phyloP scores from a whole-genome alignment of 352 stramenopile genomes.

The Phytopythium oedochilum region DNA sequence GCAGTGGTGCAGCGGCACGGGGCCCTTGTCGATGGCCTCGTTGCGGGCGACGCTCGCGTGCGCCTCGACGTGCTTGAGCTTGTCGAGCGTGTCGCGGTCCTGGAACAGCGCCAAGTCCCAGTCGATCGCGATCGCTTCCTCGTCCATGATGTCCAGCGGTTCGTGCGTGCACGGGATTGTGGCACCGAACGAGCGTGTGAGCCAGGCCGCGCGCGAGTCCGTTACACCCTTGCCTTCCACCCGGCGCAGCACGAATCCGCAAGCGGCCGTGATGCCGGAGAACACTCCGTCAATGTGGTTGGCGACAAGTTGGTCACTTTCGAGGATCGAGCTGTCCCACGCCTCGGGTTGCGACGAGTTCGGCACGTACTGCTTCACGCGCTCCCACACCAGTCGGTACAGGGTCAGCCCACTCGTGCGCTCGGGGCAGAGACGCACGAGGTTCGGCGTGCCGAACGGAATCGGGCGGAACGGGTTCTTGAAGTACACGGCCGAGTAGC shows the following conservation, averaged over 20 bases:
- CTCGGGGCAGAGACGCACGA: slow-evolving; percentile 84
- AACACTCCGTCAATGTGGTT: slow-evolving; percentile 85
- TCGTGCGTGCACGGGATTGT: slow-evolving; percentile 79
- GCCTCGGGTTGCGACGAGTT: slow-evolving; percentile 29
- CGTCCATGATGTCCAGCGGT: slow-evolving; percentile 73
- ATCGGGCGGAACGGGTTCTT: slow-evolving; percentile 86
- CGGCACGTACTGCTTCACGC: slow-evolving; percentile 74
- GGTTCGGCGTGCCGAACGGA: slow-evolving; percentile 82
- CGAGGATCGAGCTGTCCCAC: slow-evolving; percentile 23
- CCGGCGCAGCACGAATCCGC: slow-evolving; percentile 73
- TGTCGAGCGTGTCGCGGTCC: slow-evolving; percentile 74
- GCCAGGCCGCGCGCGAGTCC: slow-evolving; percentile 71
- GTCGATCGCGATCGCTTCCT: slow-evolving; percentile 85
- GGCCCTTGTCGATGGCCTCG: slow-evolving; percentile 84
- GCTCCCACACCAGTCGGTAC: slow-evolving; percentile 79
- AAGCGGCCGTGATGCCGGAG: slow-evolving; percentile 60
- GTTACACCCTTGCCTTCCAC: slow-evolving; percentile 84
- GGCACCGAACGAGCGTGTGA: slow-evolving; percentile 74
- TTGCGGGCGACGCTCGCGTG: slow-evolving; percentile 82
- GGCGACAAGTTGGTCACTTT: slow-evolving; percentile 26
- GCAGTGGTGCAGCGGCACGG: slow-evolving; percentile 77
- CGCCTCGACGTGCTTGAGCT: slow-evolving; percentile 82
- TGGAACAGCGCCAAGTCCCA: slow-evolving; percentile 85
- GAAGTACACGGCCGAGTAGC: slow-evolving; percentile 85
- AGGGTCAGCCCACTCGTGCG: slow-evolving; percentile 73